phyloP scores from a whole-genome alignment of 148 eudicot species.

The Pharnaceum exiguum region DNA sequence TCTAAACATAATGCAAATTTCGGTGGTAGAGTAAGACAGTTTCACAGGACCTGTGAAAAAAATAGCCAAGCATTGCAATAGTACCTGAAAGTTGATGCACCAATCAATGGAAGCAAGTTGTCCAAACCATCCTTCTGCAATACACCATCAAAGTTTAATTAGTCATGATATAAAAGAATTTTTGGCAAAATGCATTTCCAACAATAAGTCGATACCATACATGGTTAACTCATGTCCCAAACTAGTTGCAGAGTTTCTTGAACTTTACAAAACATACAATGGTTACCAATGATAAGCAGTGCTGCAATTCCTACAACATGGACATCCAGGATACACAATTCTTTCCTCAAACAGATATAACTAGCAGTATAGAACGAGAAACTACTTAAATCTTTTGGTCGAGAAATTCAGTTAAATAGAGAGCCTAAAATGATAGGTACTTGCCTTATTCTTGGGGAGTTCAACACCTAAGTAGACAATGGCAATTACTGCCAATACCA shows the following conservation, averaged over 20 bases:
- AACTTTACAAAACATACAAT: too few relatives aligned
- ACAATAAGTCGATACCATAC: too few relatives aligned
- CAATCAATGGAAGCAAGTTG: constrained; percentile 83
- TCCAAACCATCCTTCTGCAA: constrained; percentile 87
- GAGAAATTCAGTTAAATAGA: too few relatives aligned
- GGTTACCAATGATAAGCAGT: too few relatives aligned
- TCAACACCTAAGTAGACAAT: constrained; percentile 67
- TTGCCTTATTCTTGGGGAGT: constrained; percentile 84
- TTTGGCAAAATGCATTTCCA: neutral
- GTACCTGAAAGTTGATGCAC: constrained; percentile 80
- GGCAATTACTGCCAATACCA: constrained; percentile 69
- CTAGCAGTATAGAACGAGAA: too few relatives aligned
- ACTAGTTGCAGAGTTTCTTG: too few relatives aligned
- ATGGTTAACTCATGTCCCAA: too few relatives aligned
- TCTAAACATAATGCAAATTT: neutral
- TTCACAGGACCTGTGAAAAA: neutral
- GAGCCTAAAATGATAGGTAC: too few relatives aligned
- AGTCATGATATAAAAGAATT: neutral
- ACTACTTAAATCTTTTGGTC: too few relatives aligned
- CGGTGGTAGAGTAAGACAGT: neutral
- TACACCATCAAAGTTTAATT: constrained; percentile 8
- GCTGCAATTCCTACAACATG: too few relatives aligned
- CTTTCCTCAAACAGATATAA: too few relatives aligned
- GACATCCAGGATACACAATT: too few relatives aligned
- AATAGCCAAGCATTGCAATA: neutral